phyloP scores from a whole-genome alignment of 140 eudicot genomes.

The Senecio squalidus region DNA sequence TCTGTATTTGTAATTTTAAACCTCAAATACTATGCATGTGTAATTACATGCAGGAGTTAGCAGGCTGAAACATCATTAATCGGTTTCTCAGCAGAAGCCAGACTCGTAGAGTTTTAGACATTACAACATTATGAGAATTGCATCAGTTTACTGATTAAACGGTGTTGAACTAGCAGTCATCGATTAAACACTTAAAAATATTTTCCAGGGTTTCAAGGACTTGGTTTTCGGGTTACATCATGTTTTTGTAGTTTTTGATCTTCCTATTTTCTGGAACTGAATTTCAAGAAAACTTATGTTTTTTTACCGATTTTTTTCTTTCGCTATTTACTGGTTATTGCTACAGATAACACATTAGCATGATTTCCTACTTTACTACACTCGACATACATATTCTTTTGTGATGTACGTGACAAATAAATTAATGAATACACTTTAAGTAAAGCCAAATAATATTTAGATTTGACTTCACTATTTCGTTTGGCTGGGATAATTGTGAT shows the following conservation, averaged over 20 bases:
- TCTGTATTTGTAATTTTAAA: background rate
- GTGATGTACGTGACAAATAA: background rate
- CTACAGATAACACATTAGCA: background rate
- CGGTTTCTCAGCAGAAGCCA: no score
- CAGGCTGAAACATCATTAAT: no score
- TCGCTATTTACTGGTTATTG: background rate
- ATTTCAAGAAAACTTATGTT: no score
- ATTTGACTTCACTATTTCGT: background rate
- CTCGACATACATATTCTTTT: background rate
- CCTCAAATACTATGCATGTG: slow-evolving; percentile 1
- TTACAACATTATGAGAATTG: no score
- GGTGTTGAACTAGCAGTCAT: no score
- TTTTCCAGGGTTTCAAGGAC: background rate
- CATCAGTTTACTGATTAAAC: no score
- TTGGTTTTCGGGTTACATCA: background rate
- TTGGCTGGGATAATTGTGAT: slow-evolving; percentile 8
- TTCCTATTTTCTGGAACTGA: no score
- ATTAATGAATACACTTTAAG: background rate
- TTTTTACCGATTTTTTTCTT: background rate
- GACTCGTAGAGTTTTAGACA: no score
- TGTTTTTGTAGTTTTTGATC: background rate
- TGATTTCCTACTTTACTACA: no score
- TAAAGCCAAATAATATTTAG: background rate
- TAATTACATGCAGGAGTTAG: background rate
- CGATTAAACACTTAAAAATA: background rate